Conservation (phyloP, 2,329 filamentous ascomycete genomes). For the Venturia carpophila region DNA sequence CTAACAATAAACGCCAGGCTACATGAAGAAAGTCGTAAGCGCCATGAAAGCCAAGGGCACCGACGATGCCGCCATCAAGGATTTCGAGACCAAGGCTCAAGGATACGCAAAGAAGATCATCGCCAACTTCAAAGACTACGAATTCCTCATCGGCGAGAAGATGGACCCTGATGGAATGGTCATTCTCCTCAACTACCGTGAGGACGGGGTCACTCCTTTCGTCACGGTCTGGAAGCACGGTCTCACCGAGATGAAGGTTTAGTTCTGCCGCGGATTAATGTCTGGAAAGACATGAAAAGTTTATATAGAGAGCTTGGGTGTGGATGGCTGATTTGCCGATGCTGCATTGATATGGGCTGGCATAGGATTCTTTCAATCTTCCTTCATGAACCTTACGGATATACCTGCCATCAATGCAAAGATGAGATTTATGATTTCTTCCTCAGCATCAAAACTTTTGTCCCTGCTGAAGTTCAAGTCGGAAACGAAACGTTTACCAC, state of each 20-base stretch:
- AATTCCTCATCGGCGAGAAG: slow-evolving; percentile 85
- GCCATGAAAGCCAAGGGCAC: slow-evolving; percentile 56
- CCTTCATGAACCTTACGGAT: slow-evolving; percentile 14
- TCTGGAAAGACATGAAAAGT: slow-evolving; percentile 15
- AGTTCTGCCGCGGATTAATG: slow-evolving; percentile 30
- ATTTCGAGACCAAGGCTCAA: slow-evolving; percentile 70
- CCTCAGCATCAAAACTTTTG: not conserved
- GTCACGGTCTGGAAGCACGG: slow-evolving; percentile 95
- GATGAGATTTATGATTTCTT: slow-evolving; percentile 3
- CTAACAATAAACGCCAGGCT: slow-evolving; percentile 45
- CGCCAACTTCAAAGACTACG: slow-evolving; percentile 88
- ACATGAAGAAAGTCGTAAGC: slow-evolving; percentile 84
- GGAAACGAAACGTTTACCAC: not conserved
- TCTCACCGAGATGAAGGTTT: slow-evolving; percentile 84
- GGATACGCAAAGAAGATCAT: slow-evolving; percentile 74
- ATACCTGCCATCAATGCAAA: slow-evolving; percentile 12
- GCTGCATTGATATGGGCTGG: slow-evolving; percentile 5
- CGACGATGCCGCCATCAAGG: slow-evolving; percentile 58
- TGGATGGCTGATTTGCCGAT: not conserved
- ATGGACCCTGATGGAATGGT: slow-evolving; percentile 95
- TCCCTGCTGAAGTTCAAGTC: not conserved
- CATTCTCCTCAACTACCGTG: slow-evolving; percentile 92
- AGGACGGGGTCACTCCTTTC: slow-evolving; percentile 87
- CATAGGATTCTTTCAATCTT: slow-evolving; percentile 1
- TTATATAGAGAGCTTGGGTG: slow-evolving; percentile 21